These are phyloP conservation scores for Alternaria ethzedia DNA, from an alignment of 2,329 filamentous ascomycete species.

Conservation along the genomic window DNA sequence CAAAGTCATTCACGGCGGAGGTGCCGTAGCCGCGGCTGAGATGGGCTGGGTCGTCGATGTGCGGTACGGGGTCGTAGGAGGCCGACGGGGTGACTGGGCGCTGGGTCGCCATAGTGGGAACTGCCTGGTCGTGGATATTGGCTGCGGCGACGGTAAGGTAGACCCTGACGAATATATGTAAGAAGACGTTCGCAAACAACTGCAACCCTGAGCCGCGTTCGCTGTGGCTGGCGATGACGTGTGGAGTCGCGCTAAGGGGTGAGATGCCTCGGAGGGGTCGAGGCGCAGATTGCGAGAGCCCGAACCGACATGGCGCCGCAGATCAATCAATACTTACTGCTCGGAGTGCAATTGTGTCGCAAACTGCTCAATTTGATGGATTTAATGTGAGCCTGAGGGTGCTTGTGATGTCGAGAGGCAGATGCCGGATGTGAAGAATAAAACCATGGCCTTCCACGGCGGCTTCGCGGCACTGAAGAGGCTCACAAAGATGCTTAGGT, in stretches of 20 bases:
- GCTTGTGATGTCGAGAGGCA: not conserved
- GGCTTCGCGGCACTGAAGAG: constrained; percentile 13
- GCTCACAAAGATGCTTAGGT: constrained; percentile 1
- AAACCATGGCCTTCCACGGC: constrained; percentile 1
- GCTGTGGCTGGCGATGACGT: constrained; percentile 30
- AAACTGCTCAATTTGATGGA: not conserved
- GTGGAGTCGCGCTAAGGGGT: constrained; percentile 15
- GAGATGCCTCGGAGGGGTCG: constrained; percentile 13
- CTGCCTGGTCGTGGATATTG: constrained; percentile 4
- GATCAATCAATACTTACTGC: constrained; percentile 14
- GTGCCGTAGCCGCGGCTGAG: constrained; percentile 44
- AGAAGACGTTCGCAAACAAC: constrained; percentile 7
- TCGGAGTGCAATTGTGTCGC: not conserved
- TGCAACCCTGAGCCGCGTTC: constrained; percentile 10
- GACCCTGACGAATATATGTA: constrained; percentile 14
- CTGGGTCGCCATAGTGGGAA: constrained; percentile 31
- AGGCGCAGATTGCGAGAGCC: constrained; percentile 24
- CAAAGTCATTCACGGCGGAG: constrained; percentile 48
- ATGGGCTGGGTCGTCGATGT: constrained; percentile 45
- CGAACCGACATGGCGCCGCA: constrained; percentile 20
- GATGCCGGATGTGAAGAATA: not conserved
- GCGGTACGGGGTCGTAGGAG: constrained; percentile 47
- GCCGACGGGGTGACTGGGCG: constrained; percentile 27
- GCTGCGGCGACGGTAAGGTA: constrained; percentile 3
- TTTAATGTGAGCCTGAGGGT: not conserved